Percentiles rank a stretch among this genome's conserved stretches.
Evolutionary conservation across 148 eudicot genomes (phyloP).

Genomic region (Fallopia convolvulus): DNA sequence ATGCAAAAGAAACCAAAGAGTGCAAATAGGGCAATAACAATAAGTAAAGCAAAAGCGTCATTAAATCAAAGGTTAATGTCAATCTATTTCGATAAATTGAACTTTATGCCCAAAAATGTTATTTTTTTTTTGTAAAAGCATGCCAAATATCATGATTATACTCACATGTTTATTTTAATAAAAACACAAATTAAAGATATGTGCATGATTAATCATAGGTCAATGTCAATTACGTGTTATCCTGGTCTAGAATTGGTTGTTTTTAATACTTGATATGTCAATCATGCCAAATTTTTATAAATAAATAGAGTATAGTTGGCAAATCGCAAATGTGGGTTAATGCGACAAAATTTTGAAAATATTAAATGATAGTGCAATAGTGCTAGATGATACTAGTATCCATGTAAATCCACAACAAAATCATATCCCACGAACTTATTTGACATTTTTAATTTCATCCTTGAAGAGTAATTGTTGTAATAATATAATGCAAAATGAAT

Average conservation of each 20-base stretch:
- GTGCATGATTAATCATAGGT: neutral
- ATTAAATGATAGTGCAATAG: neutral
- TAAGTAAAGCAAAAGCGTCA: neutral
- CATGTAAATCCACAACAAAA: neutral
- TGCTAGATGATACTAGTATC: neutral
- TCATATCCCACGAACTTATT: neutral
- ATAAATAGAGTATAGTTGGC: neutral
- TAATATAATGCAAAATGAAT: no score
- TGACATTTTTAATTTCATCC: neutral
- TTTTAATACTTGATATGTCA: neutral
- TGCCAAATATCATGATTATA: neutral
- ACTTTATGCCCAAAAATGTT: neutral
- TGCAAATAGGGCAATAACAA: neutral
- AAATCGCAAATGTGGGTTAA: conserved; percentile 4
- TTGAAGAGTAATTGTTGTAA: neutral
- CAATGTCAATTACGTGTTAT: conserved; percentile 10
- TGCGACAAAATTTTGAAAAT: neutral
- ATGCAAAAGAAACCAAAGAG: neutral
- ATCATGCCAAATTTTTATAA: neutral
- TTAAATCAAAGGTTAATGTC: no score
- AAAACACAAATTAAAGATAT: neutral
- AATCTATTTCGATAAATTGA: no score
- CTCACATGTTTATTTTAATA: neutral
- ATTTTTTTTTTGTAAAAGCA: neutral
- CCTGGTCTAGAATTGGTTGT: neutral